Base-by-base conservation (phyloP, 192 early-diverging fungal genomes). In the Backusella tarrabulga region DNA sequence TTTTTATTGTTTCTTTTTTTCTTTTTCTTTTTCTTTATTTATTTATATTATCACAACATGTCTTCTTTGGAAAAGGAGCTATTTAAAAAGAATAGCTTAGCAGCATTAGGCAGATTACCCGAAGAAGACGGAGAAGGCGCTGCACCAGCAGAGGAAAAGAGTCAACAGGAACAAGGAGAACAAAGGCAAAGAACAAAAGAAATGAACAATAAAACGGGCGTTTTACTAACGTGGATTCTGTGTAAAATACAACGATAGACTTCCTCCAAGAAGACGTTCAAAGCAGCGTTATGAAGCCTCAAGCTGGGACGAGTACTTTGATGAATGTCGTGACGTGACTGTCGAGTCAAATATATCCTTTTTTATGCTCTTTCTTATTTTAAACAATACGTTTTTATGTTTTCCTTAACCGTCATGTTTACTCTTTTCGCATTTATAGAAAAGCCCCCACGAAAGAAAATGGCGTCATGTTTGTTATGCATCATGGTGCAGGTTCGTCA, bases 401-500 rank as follows among this genome's bases (percentile, higher is more conserved):
- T 40, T 71, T 71, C 52, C 50, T 77, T 34, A 79, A 38, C 36
- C n/a, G 0, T 70, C 73, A 26, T 34, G 56, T 4, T 44, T 79
- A 86, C 71, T 74, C 81, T n/a, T 88, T 88, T 83, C 78, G 79
- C 19, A 77, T 80, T 42, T 88, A 84, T 71, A 79, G 83, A 35
- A 84, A 73, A n/a, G 40, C 23, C 17, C 71, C 36, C 29, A 77
- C 77, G 8, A 82, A 77, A 34, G 67, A 80, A 54, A 76, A 78
- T 41, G 87, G 86, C n/a, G 91, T 92, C 0, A 32, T 93, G 3
- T 94, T 94, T 85, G 85, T 94, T 34, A 81, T 93, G 76, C 93
- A 94, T 84, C 94, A 95, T 81, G 94, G 94, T n/a, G 94, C 92
- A 2, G 94, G 93, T 12, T 86, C 88, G 74, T 85, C 87, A 1